Conservation (phyloP, 257 asterid genomes). For the Osmanthus fragrans region DNA sequence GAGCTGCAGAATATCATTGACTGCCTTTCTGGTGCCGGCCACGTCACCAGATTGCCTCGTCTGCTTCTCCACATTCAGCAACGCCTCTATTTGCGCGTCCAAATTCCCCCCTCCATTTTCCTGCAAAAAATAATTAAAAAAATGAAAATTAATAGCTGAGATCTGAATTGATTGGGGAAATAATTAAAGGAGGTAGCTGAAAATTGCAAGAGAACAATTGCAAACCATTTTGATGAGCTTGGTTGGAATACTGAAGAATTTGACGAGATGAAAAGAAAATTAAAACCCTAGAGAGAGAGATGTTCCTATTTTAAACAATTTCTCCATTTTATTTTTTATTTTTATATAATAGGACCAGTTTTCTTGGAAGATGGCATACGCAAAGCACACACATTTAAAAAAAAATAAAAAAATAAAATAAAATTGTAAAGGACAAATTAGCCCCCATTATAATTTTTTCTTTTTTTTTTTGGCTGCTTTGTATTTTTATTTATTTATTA, state of each 20-base stretch:
- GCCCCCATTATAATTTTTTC: too few species aligned
- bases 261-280: not conserved
- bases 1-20: conserved; percentile 76
- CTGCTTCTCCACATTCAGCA: conserved; percentile 93
- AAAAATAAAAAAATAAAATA: too few species aligned
- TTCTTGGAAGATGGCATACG: not conserved
- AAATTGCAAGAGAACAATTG: not conserved
- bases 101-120: conserved; percentile 64
- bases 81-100: conserved; percentile 71
- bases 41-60: conserved; percentile 90
- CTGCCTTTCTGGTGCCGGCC: conserved; percentile 81
- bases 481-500: too few species aligned
- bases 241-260: not conserved
- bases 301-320: not conserved
- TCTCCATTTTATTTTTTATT: not conserved
- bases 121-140: conserved; percentile 36
- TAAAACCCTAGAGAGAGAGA: not conserved
- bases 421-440: too few species aligned
- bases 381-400: not conserved
- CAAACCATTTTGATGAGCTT: not conserved
- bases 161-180: conserved; percentile 21
- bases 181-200: not conserved
- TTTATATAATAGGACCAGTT: not conserved
- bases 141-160: conserved; percentile 16
- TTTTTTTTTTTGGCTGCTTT: too few species aligned